A percentile compares a stretch with the other conserved stretches of the same genome.
Evolutionary conservation across 352 stramenopile genomes (phyloP).

Genomic region (Globisporangium mamillatum): DNA sequence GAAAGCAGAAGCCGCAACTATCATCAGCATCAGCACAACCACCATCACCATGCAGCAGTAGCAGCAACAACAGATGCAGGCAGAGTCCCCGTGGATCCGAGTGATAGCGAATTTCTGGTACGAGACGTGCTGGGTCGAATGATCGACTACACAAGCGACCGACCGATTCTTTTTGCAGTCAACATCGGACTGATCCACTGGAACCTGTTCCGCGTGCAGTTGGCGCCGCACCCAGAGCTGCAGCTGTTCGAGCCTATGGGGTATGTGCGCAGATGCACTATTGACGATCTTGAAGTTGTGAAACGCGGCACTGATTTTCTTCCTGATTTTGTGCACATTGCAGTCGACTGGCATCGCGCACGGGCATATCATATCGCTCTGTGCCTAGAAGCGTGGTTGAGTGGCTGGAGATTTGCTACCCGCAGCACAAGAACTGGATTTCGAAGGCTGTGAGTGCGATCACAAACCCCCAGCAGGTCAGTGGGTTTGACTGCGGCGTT

Average conservation of each 20-base stretch:
- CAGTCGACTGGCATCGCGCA: constrained; percentile 50
- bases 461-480: constrained; percentile 83
- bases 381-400: constrained; percentile 77
- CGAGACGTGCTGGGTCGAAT: constrained; percentile 65
- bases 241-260: constrained; percentile 91
- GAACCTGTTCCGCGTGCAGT: constrained; percentile 85
- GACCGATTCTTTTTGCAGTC: constrained; percentile 78
- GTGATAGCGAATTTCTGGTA: constrained; percentile 22
- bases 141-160: constrained; percentile 55
- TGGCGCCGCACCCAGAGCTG: constrained; percentile 56
- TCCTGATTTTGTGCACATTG: background rate
- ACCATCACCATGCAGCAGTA: background rate
- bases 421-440: constrained; percentile 58
- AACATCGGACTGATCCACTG: constrained; percentile 85
- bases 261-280: constrained; percentile 19
- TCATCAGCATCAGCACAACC: constrained; percentile 5
- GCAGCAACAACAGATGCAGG: too few relatives aligned
- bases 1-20: constrained; percentile 22
- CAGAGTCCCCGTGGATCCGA: background rate
- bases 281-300: background rate
- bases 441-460: constrained; percentile 63
- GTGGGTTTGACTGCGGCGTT: constrained; percentile 88
- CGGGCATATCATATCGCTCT: constrained; percentile 65
- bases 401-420: constrained; percentile 83
- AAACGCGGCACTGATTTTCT: background rate